phyloP scores from a whole-genome alignment of 106 monocot species.

The Dioscorea zingiberensis region DNA sequence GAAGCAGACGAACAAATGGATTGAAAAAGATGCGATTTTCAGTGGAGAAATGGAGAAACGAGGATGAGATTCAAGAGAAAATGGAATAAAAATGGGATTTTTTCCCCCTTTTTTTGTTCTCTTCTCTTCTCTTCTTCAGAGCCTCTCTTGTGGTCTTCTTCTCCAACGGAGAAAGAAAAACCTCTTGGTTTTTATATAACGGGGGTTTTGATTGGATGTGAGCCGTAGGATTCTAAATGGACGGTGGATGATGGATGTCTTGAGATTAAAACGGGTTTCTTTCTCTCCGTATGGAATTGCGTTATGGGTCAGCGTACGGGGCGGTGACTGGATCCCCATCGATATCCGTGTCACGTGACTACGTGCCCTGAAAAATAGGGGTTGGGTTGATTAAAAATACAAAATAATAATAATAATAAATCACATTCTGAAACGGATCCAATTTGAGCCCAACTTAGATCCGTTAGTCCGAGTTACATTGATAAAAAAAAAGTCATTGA shows the following conservation, averaged over 20 bases:
- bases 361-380: background rate
- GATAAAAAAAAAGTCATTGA: no score
- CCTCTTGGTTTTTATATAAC: background rate
- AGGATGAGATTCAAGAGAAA: background rate
- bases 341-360: slow-evolving; percentile 2
- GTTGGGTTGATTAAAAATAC: no score
- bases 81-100: background rate
- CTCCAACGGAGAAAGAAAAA: background rate
- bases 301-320: background rate
- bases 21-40: background rate
- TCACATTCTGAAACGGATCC: no score
- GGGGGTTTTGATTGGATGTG: background rate
- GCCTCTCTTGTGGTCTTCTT: background rate
- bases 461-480: no score
- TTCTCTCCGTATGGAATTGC: background rate
- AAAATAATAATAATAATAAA: no score
- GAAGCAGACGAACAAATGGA: background rate
- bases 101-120: background rate
- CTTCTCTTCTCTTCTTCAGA: background rate
- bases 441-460: no score
- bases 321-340: background rate
- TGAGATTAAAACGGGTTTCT: no score
- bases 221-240: background rate
- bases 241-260: background rate
- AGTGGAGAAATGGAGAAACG: background rate